A percentile compares a stretch with the other conserved stretches of the same genome.
Conservation (phyloP, 108 stramenopile species). For the Fragilariopsis cylindrus region DNA sequence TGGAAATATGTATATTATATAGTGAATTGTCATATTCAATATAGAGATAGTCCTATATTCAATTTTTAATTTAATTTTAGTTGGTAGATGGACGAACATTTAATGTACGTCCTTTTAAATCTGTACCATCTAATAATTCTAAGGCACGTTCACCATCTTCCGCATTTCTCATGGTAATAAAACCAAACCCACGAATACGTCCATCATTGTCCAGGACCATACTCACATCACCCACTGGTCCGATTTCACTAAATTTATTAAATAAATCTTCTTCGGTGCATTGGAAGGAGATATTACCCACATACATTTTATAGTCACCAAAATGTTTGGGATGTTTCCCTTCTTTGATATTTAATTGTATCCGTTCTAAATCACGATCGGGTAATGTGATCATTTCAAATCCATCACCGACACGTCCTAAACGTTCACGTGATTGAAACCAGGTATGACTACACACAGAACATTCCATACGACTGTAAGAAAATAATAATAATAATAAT, state of each 20-base stretch:
- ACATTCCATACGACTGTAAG: slow-evolving; percentile 71
- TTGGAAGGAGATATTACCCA: slow-evolving; percentile 64
- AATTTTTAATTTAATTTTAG: slow-evolving; percentile 10
- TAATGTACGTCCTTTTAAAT: slow-evolving; percentile 64
- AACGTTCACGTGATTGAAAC: slow-evolving; percentile 80
- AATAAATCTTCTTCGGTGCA: slow-evolving; percentile 44
- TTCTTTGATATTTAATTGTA: slow-evolving; percentile 54
- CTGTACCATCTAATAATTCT: slow-evolving; percentile 57
- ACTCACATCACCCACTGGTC: slow-evolving; percentile 50
- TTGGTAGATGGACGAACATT: slow-evolving; percentile 68
- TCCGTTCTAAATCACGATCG: slow-evolving; percentile 58
- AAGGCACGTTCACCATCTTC: slow-evolving; percentile 59
- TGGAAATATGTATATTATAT: too few species aligned
- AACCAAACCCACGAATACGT: slow-evolving; percentile 84
- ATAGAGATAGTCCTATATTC: too few species aligned
- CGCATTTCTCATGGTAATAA: slow-evolving; percentile 77
- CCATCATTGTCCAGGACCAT: slow-evolving; percentile 68
- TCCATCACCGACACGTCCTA: slow-evolving; percentile 51
- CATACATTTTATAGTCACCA: slow-evolving; percentile 67
- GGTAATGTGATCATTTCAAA: slow-evolving; percentile 59
- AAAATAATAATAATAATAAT: neutral
- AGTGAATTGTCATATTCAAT: too few species aligned
- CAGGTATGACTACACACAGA: slow-evolving; percentile 72
- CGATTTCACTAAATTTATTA: slow-evolving; percentile 38
- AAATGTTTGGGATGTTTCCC: slow-evolving; percentile 51